phyloP scores from a whole-genome alignment of 495 filamentous ascomycete genomes.

The Neurospora sp. region DNA sequence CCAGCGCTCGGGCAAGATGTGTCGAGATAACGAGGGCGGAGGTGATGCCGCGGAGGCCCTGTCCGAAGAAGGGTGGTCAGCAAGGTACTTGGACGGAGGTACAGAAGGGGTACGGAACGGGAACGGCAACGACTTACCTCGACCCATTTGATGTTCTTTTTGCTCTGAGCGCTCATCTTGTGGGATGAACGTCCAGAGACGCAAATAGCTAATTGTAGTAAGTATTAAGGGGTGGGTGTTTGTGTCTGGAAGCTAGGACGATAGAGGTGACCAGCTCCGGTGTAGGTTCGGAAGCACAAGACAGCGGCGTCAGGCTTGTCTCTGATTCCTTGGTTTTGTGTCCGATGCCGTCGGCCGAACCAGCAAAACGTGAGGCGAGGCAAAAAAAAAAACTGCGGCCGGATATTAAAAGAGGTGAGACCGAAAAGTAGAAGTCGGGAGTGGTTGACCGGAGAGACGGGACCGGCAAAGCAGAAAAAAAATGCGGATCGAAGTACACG shows the following conservation, averaged over 20 bases:
- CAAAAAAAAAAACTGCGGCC: neutral
- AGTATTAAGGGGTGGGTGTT: neutral
- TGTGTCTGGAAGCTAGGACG: neutral
- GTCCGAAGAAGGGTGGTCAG: neutral
- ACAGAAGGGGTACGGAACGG: neutral
- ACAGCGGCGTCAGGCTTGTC: neutral
- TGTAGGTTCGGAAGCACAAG: neutral
- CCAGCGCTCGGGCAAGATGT: constrained; percentile 50
- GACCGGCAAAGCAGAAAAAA: neutral
- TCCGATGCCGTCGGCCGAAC: neutral
- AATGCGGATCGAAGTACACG: neutral
- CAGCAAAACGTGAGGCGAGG: neutral
- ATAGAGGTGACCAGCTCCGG: neutral
- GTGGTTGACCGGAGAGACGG: neutral
- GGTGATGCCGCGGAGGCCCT: constrained; percentile 57
- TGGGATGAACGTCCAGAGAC: neutral
- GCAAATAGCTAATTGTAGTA: neutral
- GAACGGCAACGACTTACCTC: constrained; percentile 17
- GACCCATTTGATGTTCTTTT: constrained; percentile 28
- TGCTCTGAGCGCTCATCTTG: constrained; percentile 14
- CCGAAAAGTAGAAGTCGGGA: neutral
- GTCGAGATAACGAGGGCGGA: constrained; percentile 53
- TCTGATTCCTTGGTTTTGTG: neutral
- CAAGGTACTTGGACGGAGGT: neutral
- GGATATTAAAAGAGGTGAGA: neutral